These are phyloP conservation scores for Talaromyces sp. DNA, from an alignment of 2,329 filamentous ascomycete species.

Conservation along the genomic window DNA sequence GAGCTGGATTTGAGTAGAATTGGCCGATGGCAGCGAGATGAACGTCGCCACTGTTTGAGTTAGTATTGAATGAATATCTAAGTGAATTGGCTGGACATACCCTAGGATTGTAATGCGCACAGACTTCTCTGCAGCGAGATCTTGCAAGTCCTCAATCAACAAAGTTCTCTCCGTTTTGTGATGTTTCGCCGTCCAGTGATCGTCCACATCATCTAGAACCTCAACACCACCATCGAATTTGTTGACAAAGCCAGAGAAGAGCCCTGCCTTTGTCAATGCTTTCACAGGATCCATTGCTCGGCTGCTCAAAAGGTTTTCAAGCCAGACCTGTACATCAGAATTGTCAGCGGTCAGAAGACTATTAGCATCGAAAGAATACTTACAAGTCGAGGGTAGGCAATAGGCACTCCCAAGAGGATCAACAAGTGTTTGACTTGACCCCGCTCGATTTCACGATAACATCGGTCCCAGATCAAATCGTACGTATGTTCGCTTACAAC, in stretches of 20 bases:
- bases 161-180: slow-evolving; percentile 87
- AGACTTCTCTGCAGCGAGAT: slow-evolving; percentile 87
- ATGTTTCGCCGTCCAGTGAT: slow-evolving; percentile 95
- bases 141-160: slow-evolving; percentile 86
- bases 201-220: slow-evolving; percentile 85
- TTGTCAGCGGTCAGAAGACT: slow-evolving; percentile 34
- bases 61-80: slow-evolving; percentile 3
- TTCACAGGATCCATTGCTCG: slow-evolving; percentile 85
- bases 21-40: slow-evolving; percentile 89
- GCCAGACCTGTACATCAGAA: slow-evolving; percentile 52
- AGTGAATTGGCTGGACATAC: slow-evolving; percentile 35
- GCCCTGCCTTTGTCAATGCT: slow-evolving; percentile 74
- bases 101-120: slow-evolving; percentile 85
- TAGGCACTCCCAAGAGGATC: slow-evolving; percentile 78
- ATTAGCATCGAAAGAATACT: slow-evolving; percentile 36
- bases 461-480: slow-evolving; percentile 80
- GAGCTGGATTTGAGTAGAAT: slow-evolving; percentile 88
- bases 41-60: slow-evolving; percentile 70
- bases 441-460: slow-evolving; percentile 75
- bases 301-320: slow-evolving; percentile 72
- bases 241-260: slow-evolving; percentile 77
- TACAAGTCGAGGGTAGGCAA: slow-evolving; percentile 74
- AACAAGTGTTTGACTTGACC: slow-evolving; percentile 87
- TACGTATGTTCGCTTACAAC: slow-evolving; percentile 78
- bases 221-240: slow-evolving; percentile 89